Conservation (phyloP, 2,329 filamentous ascomycete species). For the Daldinia sp. region DNA sequence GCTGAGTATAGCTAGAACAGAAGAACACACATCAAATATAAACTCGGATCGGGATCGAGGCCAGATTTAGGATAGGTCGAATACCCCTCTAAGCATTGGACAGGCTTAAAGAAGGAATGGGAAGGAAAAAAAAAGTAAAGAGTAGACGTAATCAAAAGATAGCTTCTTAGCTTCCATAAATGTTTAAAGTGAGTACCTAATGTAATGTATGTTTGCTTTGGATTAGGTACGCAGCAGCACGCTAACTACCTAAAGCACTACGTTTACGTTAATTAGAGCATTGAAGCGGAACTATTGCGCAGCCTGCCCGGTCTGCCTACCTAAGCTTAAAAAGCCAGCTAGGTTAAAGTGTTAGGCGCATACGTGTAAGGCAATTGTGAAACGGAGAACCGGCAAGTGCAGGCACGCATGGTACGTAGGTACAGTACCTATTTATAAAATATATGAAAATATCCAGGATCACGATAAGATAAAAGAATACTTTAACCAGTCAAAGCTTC, state of each 20-base stretch:
- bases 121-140: not conserved
- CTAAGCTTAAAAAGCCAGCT: slow-evolving; percentile 2
- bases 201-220: not conserved
- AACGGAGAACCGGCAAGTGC: slow-evolving; percentile 3
- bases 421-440: not conserved
- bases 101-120: not conserved
- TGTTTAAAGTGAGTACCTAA: not conserved
- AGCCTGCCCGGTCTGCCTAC: not conserved
- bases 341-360: slow-evolving; percentile 6
- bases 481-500: not conserved
- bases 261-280: slow-evolving; percentile 3
- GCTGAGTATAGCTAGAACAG: slow-evolving; percentile 8
- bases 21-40: slow-evolving; percentile 7
- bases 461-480: slow-evolving; percentile 38
- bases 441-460: slow-evolving; percentile 4
- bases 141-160: slow-evolving; percentile 20
- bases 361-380: slow-evolving; percentile 3
- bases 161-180: slow-evolving; percentile 2
- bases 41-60: slow-evolving; percentile 1
- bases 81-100: slow-evolving; percentile 24
- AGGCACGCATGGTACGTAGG: not conserved
- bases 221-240: not conserved
- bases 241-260: not conserved
- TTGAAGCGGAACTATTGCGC: slow-evolving; percentile 4
- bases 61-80: slow-evolving; percentile 12